Percentiles rank a stretch among this genome's conserved stretches.
phyloP scores from a whole-genome alignment of 257 asterid species.

The Ligustrum vulgare region DNA sequence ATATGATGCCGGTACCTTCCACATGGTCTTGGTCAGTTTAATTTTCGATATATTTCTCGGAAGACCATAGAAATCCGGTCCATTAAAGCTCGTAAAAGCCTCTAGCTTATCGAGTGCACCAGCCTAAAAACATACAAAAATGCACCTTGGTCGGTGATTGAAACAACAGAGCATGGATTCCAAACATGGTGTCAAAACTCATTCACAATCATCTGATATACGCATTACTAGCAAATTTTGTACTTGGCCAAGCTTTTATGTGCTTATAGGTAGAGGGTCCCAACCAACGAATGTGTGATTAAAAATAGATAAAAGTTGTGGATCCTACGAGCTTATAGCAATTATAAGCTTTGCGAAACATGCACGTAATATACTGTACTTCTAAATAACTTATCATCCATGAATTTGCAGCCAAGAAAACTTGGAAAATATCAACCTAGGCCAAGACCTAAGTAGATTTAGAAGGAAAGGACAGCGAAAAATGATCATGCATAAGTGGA shows the following conservation, averaged over 20 bases:
- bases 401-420: neutral
- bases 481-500: neutral
- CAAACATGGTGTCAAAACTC: neutral
- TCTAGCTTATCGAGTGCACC: conserved; percentile 85
- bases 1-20: conserved; percentile 77
- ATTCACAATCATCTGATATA: neutral
- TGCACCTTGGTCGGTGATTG: neutral
- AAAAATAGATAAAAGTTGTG: too few species aligned
- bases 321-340: too few species aligned
- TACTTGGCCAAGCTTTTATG: too few species aligned
- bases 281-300: too few species aligned
- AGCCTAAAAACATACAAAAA: conserved; percentile 41
- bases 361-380: neutral
- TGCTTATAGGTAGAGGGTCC: too few species aligned
- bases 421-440: neutral
- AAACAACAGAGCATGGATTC: neutral
- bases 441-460: neutral
- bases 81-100: conserved; percentile 91
- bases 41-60: conserved; percentile 73
- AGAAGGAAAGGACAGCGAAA: neutral
- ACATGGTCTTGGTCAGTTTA: conserved; percentile 55
- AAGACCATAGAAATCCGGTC: conserved; percentile 89
- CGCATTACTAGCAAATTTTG: neutral
- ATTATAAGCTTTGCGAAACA: too few species aligned
- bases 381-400: neutral